Conservation (phyloP, 441 rosid genomes). For the Dalechampia spathulata region DNA sequence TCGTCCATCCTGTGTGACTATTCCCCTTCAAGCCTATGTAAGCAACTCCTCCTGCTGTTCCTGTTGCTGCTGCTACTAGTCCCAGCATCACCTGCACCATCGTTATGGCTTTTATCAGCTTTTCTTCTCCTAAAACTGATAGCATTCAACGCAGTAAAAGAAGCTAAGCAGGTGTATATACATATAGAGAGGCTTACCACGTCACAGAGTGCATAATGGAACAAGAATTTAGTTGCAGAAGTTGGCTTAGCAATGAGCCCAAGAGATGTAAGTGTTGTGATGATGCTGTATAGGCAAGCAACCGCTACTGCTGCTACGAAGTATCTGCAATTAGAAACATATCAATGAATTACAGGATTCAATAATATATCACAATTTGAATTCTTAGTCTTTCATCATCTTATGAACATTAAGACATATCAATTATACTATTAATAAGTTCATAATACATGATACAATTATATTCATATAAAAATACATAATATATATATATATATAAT, state of each 20-base stretch:
- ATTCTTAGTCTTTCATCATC: no score
- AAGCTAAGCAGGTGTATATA: no score
- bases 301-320: slow-evolving; percentile 58
- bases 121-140: no score
- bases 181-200: slow-evolving; percentile 35
- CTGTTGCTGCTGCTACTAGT: slow-evolving; percentile 67
- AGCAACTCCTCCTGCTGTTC: slow-evolving; percentile 64
- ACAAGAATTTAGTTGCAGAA: slow-evolving; percentile 28
- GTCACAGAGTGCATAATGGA: slow-evolving; percentile 40
- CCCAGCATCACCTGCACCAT: slow-evolving; percentile 71
- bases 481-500: no score
- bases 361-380: no score
- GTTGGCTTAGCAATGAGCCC: slow-evolving; percentile 33
- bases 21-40: slow-evolving; percentile 70
- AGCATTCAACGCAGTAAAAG: no score
- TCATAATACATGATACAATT: no score
- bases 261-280: slow-evolving; percentile 47
- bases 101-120: no score
- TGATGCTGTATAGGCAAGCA: slow-evolving; percentile 58
- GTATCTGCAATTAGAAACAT: slow-evolving; percentile 73
- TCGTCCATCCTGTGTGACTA: slow-evolving; percentile 35
- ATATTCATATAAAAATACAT: no score
- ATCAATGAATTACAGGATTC: no score
- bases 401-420: no score
- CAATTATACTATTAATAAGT: no score